phyloP scores from a whole-genome alignment of 257 asterid genomes.

The Ligustrum vulgare region DNA sequence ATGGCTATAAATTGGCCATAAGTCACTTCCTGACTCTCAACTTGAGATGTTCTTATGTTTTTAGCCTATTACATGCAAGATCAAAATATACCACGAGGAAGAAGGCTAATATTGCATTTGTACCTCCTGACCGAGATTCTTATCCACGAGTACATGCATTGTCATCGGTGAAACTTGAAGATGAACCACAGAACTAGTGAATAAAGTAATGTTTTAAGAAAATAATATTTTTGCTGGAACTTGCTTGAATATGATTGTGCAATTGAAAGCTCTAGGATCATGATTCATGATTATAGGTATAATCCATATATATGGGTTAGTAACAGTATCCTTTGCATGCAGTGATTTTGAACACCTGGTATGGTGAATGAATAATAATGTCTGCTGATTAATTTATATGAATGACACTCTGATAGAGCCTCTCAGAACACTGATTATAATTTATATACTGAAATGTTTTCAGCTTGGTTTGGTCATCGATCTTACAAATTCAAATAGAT shows the following conservation, averaged over 20 bases:
- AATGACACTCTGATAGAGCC: constrained; percentile 21
- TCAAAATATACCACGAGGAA: background rate
- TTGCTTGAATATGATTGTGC: background rate
- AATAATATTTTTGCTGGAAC: background rate
- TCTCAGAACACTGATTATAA: constrained; percentile 16
- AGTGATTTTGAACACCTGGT: background rate
- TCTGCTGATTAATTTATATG: constrained; percentile 18
- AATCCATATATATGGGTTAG: background rate
- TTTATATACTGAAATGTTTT: constrained; percentile 33
- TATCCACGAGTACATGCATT: background rate
- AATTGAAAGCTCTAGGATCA: background rate
- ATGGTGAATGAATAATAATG: constrained; percentile 16
- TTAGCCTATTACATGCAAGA: background rate
- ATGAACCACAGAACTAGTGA: background rate
- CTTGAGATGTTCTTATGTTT: background rate
- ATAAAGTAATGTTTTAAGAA: background rate
- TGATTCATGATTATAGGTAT: background rate
- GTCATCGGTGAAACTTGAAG: background rate
- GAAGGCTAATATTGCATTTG: background rate
- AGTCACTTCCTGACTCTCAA: background rate
- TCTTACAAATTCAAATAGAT: constrained; percentile 88
- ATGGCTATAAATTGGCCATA: background rate
- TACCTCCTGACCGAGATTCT: background rate
- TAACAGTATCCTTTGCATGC: background rate
- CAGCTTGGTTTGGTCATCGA: constrained; percentile 98